These are phyloP conservation scores for Stagonosporopsis tanaceti DNA, from an alignment of 2,329 filamentous ascomycete genomes.

Conservation along the genomic window DNA sequence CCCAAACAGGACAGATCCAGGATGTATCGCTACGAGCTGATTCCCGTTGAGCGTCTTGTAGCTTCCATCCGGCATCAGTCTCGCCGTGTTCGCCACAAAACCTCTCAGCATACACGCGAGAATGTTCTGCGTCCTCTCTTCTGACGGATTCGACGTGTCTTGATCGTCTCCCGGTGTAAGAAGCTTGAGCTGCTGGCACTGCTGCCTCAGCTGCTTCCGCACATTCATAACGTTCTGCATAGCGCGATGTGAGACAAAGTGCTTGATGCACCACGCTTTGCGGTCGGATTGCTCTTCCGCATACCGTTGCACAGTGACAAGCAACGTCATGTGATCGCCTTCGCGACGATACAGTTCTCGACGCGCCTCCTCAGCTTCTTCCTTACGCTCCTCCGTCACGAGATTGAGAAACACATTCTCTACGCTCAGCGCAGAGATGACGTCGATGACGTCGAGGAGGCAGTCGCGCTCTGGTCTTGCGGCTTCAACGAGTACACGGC, in stretches of 20 bases:
- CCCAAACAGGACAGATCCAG: slow-evolving; percentile 67
- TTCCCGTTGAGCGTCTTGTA: slow-evolving; percentile 69
- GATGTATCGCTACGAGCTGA: slow-evolving; percentile 69
- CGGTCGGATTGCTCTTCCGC: slow-evolving; percentile 65
- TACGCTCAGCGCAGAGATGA: slow-evolving; percentile 72
- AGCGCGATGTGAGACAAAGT: slow-evolving; percentile 68
- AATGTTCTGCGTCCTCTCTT: slow-evolving; percentile 59
- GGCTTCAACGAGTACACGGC: slow-evolving; percentile 82
- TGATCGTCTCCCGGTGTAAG: slow-evolving; percentile 29
- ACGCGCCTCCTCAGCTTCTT: slow-evolving; percentile 64
- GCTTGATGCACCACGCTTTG: slow-evolving; percentile 66
- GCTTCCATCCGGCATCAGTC: slow-evolving; percentile 66
- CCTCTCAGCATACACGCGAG: slow-evolving; percentile 66
- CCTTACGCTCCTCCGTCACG: slow-evolving; percentile 66
- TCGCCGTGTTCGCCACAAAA: slow-evolving; percentile 67
- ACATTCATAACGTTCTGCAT: slow-evolving; percentile 73
- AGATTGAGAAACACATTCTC: slow-evolving; percentile 70
- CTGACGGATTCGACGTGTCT: slow-evolving; percentile 36
- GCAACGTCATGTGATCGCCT: slow-evolving; percentile 70
- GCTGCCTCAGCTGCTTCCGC: slow-evolving; percentile 66
- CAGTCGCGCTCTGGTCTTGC: slow-evolving; percentile 75
- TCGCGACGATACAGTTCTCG: slow-evolving; percentile 65
- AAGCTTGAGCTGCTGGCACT: slow-evolving; percentile 60
- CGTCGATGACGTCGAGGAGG: slow-evolving; percentile 83
- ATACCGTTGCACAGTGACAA: slow-evolving; percentile 68